Evolutionary conservation across 164 flowering plant genomes (phyloP).

Genomic region (Brasenia schreberi): DNA sequence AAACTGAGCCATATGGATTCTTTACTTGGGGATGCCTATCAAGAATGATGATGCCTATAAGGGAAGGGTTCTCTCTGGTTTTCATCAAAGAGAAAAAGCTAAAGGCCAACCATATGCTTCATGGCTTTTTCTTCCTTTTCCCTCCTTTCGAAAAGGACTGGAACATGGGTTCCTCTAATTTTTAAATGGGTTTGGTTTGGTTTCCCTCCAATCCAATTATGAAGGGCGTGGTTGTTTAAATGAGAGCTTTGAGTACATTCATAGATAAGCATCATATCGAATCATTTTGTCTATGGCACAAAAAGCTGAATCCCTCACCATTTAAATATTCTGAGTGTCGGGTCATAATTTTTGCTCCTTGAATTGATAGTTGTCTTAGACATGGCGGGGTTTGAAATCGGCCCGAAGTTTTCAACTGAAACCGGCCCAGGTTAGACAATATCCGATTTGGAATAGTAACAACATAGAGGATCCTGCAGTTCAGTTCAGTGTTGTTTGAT

Average conservation of each 20-base stretch:
- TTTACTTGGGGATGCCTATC: background rate
- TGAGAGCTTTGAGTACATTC: background rate
- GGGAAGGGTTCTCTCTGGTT: background rate
- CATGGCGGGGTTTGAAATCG: no score
- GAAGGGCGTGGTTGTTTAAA: background rate
- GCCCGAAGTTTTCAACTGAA: no score
- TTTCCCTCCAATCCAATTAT: background rate
- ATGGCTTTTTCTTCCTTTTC: background rate
- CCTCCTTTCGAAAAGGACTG: background rate
- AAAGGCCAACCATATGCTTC: background rate
- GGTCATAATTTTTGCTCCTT: no score
- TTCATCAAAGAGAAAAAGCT: background rate
- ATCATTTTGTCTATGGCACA: background rate
- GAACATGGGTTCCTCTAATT: background rate
- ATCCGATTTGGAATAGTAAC: background rate
- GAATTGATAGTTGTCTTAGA: no score
- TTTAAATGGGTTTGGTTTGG: background rate
- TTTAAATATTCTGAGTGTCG: background rate
- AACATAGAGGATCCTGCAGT: background rate
- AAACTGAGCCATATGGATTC: background rate
- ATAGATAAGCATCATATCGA: background rate
- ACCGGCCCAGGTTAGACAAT: no score
- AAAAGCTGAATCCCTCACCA: background rate
- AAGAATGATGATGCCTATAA: background rate
- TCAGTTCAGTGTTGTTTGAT: no score